A percentile compares a stretch with the other conserved stretches of the same genome.
These are phyloP conservation scores for Aspergillus bertholletiae DNA, from an alignment of 495 filamentous ascomycete genomes.

Conservation along the genomic window DNA sequence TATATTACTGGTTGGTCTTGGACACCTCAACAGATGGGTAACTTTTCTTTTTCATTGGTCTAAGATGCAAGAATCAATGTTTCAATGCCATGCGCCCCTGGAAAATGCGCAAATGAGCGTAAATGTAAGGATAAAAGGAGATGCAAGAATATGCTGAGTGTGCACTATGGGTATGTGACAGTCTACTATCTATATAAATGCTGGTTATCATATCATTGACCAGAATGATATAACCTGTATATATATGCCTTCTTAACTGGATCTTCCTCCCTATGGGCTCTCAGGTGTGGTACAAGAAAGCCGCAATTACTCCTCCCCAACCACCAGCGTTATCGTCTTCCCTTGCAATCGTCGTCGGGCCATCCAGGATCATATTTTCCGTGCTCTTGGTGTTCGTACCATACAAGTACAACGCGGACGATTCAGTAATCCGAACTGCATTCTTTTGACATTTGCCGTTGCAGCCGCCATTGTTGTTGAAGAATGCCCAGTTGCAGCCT, in stretches of 20 bases:
- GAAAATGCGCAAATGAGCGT: too few species aligned
- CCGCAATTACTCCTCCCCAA: slow-evolving; percentile 58
- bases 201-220: not conserved
- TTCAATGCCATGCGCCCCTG: too few species aligned
- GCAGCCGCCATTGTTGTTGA: slow-evolving; percentile 40
- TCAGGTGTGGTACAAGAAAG: slow-evolving; percentile 29
- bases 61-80: too few species aligned
- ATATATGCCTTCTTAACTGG: not conserved
- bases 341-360: slow-evolving; percentile 24
- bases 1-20: too few species aligned
- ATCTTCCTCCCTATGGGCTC: not conserved
- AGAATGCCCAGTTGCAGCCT: slow-evolving; percentile 50
- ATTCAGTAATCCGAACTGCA: slow-evolving; percentile 31
- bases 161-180: not conserved
- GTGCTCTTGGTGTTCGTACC: slow-evolving; percentile 40
- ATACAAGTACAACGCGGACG: slow-evolving; percentile 34
- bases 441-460: slow-evolving; percentile 42
- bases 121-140: too few species aligned
- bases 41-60: too few species aligned
- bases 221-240: not conserved
- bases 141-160: too few species aligned
- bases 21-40: too few species aligned
- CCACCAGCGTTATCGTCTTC: slow-evolving; percentile 47
- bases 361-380: slow-evolving; percentile 39
- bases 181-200: not conserved